phyloP scores from a whole-genome alignment of 352 stramenopile genomes.

The Paralagenidium karlingii region DNA sequence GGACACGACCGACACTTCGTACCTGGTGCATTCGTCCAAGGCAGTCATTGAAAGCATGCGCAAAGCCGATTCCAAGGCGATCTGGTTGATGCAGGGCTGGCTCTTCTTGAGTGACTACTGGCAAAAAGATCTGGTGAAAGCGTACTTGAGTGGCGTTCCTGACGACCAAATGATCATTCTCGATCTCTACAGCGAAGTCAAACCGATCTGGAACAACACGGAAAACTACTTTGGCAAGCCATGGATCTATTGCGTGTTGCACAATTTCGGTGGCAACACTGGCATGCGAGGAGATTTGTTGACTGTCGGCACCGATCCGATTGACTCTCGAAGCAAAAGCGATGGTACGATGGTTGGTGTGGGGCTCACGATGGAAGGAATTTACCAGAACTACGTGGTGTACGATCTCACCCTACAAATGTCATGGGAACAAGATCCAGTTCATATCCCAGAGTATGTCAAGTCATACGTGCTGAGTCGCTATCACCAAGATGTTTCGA shows the following conservation, averaged over 20 bases:
- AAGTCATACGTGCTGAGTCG: conserved; percentile 33
- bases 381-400: conserved; percentile 80
- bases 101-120: conserved; percentile 65
- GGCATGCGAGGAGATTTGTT: conserved; percentile 61
- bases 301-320: conserved; percentile 34
- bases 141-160: conserved; percentile 31
- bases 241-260: conserved; percentile 78
- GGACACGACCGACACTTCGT: conserved; percentile 29
- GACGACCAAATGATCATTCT: conserved; percentile 67
- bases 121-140: conserved; percentile 40
- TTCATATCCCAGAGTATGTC: conserved; percentile 37
- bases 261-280: conserved; percentile 75
- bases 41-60: conserved; percentile 69
- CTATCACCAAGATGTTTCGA: conserved; percentile 39
- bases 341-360: conserved; percentile 62
- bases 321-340: conserved; percentile 23
- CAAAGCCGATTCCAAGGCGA: conserved; percentile 42
- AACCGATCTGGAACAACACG: conserved; percentile 54
- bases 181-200: conserved; percentile 69
- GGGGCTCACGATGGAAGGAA: conserved; percentile 74
- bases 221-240: conserved; percentile 73
- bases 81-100: conserved; percentile 81
- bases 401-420: conserved; percentile 70
- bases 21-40: conserved; percentile 34
- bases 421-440: conserved; percentile 31